Percentiles rank a stretch among this genome's conserved stretches.
These are phyloP conservation scores for Trichothecium roseum DNA, from an alignment of 2,329 filamentous ascomycete genomes.

Conservation along the genomic window DNA sequence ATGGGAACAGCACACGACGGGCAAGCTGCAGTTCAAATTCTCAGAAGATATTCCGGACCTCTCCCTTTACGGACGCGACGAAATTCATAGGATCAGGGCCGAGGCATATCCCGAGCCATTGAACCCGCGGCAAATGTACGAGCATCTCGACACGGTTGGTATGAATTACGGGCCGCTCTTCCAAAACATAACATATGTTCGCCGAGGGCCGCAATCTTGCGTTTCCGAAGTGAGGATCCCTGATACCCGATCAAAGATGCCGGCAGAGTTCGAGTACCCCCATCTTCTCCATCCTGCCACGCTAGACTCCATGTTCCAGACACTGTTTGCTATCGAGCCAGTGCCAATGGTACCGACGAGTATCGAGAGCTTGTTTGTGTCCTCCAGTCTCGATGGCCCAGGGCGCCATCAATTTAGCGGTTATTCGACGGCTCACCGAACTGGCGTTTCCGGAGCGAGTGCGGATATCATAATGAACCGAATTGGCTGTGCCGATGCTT, in stretches of 20 bases:
- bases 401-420: conserved; percentile 26
- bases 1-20: conserved; percentile 34
- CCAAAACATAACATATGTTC: conserved; percentile 31
- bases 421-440: conserved; percentile 25
- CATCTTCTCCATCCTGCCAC: conserved; percentile 49
- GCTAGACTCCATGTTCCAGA: conserved; percentile 45
- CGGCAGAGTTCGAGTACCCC: conserved; percentile 38
- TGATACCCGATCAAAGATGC: conserved; percentile 42
- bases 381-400: conserved; percentile 22
- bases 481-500: conserved; percentile 16
- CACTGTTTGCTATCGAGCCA: conserved; percentile 32
- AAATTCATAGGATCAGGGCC: no score
- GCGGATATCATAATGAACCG: conserved; percentile 34
- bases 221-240: conserved; percentile 30
- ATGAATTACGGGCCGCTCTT: conserved; percentile 41
- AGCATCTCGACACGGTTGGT: conserved; percentile 36
- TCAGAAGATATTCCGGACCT: no score
- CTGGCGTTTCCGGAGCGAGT: conserved; percentile 24
- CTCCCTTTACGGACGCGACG: no score
- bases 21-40: conserved; percentile 18
- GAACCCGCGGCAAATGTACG: conserved; percentile 36
- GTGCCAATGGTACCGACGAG: conserved; percentile 39
- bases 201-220: conserved; percentile 20
- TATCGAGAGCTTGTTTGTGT: conserved; percentile 35
- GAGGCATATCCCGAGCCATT: conserved; percentile 20